A percentile compares a stretch with the other conserved stretches of the same genome.
phyloP scores from a whole-genome alignment of 768 basidiomycete genomes.

The Mycena sanguinolenta region DNA sequence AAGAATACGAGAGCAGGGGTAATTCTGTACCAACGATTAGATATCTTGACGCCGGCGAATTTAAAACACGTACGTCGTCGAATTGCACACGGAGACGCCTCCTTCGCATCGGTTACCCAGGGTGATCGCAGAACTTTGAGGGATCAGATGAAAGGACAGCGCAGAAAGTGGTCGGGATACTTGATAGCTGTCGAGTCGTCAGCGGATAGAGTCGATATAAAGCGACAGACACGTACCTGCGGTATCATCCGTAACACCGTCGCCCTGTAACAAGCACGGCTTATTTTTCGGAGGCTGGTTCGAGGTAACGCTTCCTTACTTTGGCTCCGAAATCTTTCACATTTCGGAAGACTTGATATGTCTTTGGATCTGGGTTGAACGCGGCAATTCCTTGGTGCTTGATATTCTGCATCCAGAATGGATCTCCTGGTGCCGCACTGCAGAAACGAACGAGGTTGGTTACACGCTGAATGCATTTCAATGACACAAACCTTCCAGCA shows the following conservation, averaged over 20 bases:
- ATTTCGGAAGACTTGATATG: conserved; percentile 81
- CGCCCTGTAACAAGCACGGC: conserved; percentile 56
- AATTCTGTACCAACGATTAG: conserved; percentile 52
- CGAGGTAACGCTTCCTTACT: background rate
- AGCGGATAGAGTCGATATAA: background rate
- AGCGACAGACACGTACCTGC: background rate
- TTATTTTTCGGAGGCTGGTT: background rate
- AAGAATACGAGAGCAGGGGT: conserved; percentile 84
- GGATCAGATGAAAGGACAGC: background rate
- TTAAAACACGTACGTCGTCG: conserved; percentile 65
- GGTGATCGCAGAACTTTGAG: conserved; percentile 71
- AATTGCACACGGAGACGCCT: conserved; percentile 60
- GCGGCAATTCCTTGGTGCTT: conserved; percentile 79
- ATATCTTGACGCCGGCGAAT: background rate
- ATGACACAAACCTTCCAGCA: conserved; percentile 51
- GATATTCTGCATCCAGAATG: conserved; percentile 81
- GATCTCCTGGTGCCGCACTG: conserved; percentile 64
- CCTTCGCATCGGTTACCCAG: conserved; percentile 72
- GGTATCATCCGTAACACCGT: conserved; percentile 83
- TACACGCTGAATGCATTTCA: background rate
- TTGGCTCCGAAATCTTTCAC: conserved; percentile 67
- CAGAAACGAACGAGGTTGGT: background rate
- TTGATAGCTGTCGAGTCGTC: conserved; percentile 68
- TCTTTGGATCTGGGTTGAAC: conserved; percentile 66
- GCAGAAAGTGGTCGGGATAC: conserved; percentile 47